Evolutionary conservation across 306 rosid genomes (phyloP).

Genomic region (Cicer arietinum): DNA sequence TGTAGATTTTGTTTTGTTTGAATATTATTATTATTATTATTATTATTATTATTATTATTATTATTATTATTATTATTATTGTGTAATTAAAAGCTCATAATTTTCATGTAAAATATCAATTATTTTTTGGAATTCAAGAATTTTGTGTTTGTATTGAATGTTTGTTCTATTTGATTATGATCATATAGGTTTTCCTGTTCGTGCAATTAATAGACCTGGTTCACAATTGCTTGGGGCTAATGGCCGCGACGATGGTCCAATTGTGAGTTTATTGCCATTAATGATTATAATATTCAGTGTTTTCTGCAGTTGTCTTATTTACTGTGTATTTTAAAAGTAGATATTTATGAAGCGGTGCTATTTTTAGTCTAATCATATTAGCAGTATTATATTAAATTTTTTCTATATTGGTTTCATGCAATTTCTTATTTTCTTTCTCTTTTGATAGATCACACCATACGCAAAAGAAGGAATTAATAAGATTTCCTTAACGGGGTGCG

Average conservation of each 20-base stretch:
- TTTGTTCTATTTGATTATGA: slow-evolving; percentile 29
- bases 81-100: slow-evolving; percentile 8
- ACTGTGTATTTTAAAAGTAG: slow-evolving; percentile 22
- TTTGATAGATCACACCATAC: slow-evolving; percentile 77
- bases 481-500: slow-evolving; percentile 85
- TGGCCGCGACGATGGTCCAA: slow-evolving; percentile 96
- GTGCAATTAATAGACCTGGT: slow-evolving; percentile 92
- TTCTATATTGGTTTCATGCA: slow-evolving; percentile 23
- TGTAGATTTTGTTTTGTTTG: no score
- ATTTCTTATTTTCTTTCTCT: slow-evolving; percentile 40
- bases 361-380: background rate
- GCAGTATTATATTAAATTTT: slow-evolving; percentile 22
- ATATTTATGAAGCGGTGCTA: slow-evolving; percentile 22
- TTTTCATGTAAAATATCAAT: background rate
- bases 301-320: background rate
- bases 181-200: slow-evolving; percentile 74
- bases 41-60: background rate
- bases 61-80: background rate
- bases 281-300: slow-evolving; percentile 8
- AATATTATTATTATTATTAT: no score
- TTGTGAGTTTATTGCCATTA: slow-evolving; percentile 65
- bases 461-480: slow-evolving; percentile 84
- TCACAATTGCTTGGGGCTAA: slow-evolving; percentile 90
- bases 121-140: background rate
- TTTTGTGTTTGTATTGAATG: slow-evolving; percentile 23